phyloP scores from a whole-genome alignment of 2,329 filamentous ascomycete species.

The Monosporascus sp. region DNA sequence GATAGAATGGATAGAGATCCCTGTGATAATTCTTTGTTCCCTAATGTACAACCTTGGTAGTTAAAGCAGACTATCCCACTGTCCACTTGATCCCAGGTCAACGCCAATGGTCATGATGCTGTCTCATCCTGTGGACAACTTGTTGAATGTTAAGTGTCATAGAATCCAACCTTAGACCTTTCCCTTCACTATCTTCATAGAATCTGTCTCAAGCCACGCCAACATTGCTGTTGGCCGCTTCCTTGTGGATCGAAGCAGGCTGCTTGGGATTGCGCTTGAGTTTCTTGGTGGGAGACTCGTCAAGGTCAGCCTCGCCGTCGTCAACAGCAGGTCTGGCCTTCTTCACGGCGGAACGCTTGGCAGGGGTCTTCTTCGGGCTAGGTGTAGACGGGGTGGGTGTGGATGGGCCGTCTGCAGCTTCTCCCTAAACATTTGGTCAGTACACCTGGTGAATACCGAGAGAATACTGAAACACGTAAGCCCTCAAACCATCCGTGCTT shows the following conservation, averaged over 20 bases:
- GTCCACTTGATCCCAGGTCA: not conserved
- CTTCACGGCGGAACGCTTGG: constrained; percentile 3
- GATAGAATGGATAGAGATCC: not conserved
- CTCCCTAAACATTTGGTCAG: not conserved
- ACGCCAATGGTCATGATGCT: not conserved
- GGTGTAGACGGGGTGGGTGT: not conserved
- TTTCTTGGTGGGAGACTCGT: constrained; percentile 12
- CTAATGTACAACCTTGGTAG: not conserved
- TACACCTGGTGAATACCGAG: not conserved
- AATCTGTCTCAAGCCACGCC: constrained; percentile 1
- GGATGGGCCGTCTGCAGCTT: not conserved
- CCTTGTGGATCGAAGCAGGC: not conserved
- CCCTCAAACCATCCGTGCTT: constrained; percentile 2
- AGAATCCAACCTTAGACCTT: not conserved
- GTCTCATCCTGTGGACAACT: not conserved
- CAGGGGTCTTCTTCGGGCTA: constrained; percentile 1
- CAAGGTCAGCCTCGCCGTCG: constrained; percentile 1
- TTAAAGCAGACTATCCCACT: not conserved
- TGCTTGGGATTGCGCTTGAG: constrained; percentile 7
- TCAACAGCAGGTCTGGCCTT: constrained; percentile 4
- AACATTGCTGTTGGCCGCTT: constrained; percentile 7
- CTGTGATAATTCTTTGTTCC: not conserved
- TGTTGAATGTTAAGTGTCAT: not conserved
- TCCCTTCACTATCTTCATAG: constrained; percentile 1
- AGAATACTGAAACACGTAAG: not conserved